phyloP scores from a whole-genome alignment of 2,329 filamentous ascomycete genomes.

The Macroventuria anomochaeta region DNA sequence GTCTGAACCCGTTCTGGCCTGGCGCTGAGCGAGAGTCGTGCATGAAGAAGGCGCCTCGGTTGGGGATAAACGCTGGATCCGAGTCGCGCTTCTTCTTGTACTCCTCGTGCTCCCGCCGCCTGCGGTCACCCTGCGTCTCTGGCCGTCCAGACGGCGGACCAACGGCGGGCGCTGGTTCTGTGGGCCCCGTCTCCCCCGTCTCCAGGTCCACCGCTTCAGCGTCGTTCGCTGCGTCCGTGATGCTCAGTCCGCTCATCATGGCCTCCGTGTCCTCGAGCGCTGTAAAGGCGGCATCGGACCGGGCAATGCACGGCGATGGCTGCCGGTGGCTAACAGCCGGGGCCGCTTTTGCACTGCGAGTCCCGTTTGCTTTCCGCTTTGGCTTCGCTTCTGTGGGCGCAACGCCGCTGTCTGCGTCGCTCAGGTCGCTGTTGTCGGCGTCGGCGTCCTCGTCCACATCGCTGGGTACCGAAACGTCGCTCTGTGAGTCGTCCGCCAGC shows the following conservation, averaged over 20 bases:
- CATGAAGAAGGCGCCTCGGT: conserved; percentile 94
- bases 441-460: conserved; percentile 65
- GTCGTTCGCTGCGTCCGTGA: conserved; percentile 50
- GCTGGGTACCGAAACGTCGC: conserved; percentile 64
- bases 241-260: conserved; percentile 65
- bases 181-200: conserved; percentile 45
- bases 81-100: conserved; percentile 87
- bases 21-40: conserved; percentile 87
- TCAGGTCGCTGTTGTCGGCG: conserved; percentile 64
- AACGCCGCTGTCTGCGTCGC: conserved; percentile 56
- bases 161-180: conserved; percentile 50
- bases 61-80: conserved; percentile 92
- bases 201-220: conserved; percentile 61
- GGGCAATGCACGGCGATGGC: conserved; percentile 46
- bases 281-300: conserved; percentile 50
- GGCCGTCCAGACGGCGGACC: conserved; percentile 45
- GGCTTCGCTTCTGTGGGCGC: conserved; percentile 46
- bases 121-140: conserved; percentile 70
- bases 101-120: conserved; percentile 86
- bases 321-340: conserved; percentile 37
- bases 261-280: conserved; percentile 63
- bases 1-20: conserved; percentile 77
- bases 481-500: conserved; percentile 67
- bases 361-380: conserved; percentile 48
- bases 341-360: conserved; percentile 41